phyloP scores from a whole-genome alignment of 305 asterid species.

The Ajuga reptans region DNA sequence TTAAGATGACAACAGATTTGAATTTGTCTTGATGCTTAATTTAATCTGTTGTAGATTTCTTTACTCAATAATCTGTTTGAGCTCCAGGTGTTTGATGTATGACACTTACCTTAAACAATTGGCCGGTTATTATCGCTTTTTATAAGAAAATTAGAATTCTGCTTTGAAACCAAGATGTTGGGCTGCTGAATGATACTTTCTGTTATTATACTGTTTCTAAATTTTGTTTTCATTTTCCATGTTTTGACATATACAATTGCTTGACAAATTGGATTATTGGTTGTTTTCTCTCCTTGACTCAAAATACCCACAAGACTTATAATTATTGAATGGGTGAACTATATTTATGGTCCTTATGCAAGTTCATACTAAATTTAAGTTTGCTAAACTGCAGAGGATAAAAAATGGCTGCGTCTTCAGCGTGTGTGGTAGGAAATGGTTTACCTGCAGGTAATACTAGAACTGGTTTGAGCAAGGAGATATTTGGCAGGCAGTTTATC shows the following conservation, averaged over 20 bases:
- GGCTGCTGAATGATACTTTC: background rate
- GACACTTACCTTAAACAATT: background rate
- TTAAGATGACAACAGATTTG: background rate
- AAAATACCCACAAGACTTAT: background rate
- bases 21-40: background rate
- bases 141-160: background rate
- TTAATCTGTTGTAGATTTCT: background rate
- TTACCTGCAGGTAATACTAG: conserved; percentile 32
- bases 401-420: conserved; percentile 71
- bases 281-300: background rate
- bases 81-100: background rate
- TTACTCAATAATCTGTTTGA: background rate
- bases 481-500: conserved; percentile 40
- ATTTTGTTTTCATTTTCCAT: background rate
- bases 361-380: background rate
- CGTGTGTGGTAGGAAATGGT: conserved; percentile 62
- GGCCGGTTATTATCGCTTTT: background rate
- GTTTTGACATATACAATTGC: background rate
- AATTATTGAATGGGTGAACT: background rate
- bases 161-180: background rate
- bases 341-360: background rate
- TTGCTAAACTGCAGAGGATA: conserved; percentile 18
- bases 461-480: conserved; percentile 44
- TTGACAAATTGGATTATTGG: background rate
- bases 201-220: background rate